Conservation (phyloP, 176 grass and related monocot genomes). For the Neostapfia colusana region DNA sequence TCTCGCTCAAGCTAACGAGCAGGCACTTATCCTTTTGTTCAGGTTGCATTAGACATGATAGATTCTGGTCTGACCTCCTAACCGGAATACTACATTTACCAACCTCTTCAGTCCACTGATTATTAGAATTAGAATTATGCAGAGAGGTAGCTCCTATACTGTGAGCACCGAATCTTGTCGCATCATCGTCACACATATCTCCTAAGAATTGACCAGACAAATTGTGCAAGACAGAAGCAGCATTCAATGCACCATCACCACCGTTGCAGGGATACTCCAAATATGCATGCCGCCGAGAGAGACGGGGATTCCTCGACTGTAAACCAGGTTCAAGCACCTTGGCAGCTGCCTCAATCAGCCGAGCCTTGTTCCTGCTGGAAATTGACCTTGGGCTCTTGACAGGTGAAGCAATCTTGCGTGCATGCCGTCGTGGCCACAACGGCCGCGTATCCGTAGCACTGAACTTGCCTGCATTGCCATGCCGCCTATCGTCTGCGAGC, state of each 20-base stretch:
- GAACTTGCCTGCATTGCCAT: conserved; percentile 15
- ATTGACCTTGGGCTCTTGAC: conserved; percentile 62
- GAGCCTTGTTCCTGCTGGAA: conserved; percentile 56
- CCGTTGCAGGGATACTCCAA: conserved; percentile 29
- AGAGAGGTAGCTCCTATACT: conserved; percentile 6
- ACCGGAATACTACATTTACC: conserved; percentile 19
- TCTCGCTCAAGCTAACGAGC: conserved; percentile 37
- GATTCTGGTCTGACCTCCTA: conserved; percentile 33
- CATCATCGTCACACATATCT: conserved; percentile 19
- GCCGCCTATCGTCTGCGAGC: not conserved
- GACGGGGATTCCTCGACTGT: conserved; percentile 38
- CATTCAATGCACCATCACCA: not conserved
- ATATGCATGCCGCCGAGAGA: conserved; percentile 15
- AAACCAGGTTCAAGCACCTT: conserved; percentile 71
- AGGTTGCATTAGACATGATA: conserved; percentile 35
- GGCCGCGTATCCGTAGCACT: conserved; percentile 15
- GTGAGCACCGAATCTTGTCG: not conserved
- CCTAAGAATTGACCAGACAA: conserved; percentile 28
- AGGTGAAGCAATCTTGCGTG: conserved; percentile 44
- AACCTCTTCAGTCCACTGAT: conserved; percentile 39
- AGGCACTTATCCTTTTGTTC: conserved; percentile 35
- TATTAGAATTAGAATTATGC: conserved; percentile 16
- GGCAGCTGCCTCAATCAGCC: conserved; percentile 63
- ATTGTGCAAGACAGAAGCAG: not conserved
- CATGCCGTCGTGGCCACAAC: conserved; percentile 36